Evolutionary conservation across 257 asterid species (phyloP).

Genomic region (Solanum infundibuliforme): DNA sequence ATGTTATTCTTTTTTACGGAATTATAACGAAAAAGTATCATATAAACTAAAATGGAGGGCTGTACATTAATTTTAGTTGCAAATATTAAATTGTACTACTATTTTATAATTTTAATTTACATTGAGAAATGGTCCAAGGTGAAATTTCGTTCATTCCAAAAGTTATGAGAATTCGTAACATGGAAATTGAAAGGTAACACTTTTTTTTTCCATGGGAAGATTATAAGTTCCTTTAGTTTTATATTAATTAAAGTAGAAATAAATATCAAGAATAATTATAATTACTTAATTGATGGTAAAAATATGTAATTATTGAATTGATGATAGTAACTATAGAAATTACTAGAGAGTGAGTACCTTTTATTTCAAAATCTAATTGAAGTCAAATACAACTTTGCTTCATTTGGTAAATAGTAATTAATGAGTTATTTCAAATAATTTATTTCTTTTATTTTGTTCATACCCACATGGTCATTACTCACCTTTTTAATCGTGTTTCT

Average conservation of each 20-base stretch:
- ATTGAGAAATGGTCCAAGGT: too few relatives aligned
- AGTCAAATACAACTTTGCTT: background rate
- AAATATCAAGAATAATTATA: background rate
- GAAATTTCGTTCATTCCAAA: background rate
- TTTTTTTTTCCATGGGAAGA: background rate
- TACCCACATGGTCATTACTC: background rate
- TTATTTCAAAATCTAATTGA: background rate
- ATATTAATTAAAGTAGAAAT: background rate
- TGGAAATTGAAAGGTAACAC: background rate
- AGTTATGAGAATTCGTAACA: background rate
- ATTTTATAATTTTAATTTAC: too few relatives aligned
- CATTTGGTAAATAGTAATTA: background rate
- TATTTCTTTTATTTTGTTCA: background rate
- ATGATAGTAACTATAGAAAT: background rate
- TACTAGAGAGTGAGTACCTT: background rate
- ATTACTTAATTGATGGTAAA: background rate
- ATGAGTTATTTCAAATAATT: background rate
- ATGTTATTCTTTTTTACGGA: too few relatives aligned
- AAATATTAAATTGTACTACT: too few relatives aligned
- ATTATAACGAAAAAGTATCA: too few relatives aligned
- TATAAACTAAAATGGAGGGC: too few relatives aligned
- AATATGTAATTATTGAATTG: background rate
- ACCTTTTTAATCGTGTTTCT: background rate
- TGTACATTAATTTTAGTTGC: too few relatives aligned
- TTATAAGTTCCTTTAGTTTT: background rate